Evolutionary conservation across 768 basidiomycete genomes (phyloP).

Genomic region (Lactarius trivialis): DNA sequence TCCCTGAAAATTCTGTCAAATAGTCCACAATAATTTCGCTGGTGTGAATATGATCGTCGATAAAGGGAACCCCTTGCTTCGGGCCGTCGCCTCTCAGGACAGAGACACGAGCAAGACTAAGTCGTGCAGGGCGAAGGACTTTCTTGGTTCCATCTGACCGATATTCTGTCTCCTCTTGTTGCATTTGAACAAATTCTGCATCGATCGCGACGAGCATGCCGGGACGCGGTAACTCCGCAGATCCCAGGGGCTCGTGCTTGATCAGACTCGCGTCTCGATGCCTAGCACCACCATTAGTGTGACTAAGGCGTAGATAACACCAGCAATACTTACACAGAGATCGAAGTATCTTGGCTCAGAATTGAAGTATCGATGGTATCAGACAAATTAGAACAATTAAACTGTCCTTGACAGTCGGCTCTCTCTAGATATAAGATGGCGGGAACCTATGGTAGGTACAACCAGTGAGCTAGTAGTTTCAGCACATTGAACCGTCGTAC

Average conservation of each 20-base stretch:
- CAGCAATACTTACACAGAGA: conserved; percentile 56
- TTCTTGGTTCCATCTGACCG: conserved; percentile 93
- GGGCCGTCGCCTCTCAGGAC: conserved; percentile 82
- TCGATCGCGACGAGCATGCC: conserved; percentile 93
- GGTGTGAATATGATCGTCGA: conserved; percentile 97
- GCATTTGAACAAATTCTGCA: conserved; percentile 96
- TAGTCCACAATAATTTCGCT: conserved; percentile 95
- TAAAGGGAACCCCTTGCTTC: conserved; percentile 82
- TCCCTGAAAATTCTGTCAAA: conserved; percentile 94
- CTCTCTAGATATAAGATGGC: conserved; percentile 89
- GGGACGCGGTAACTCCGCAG: conserved; percentile 73
- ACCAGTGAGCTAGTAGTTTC: not conserved
- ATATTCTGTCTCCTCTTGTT: conserved; percentile 96
- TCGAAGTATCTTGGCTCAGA: conserved; percentile 79
- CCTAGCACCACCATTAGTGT: conserved; percentile 34
- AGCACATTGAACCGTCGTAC: conserved; percentile 34
- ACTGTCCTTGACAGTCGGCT: conserved; percentile 44
- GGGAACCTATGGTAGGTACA: conserved; percentile 50
- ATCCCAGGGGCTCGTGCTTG: conserved; percentile 68
- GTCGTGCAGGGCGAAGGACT: conserved; percentile 82
- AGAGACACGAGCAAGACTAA: conserved; percentile 91
- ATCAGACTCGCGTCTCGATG: conserved; percentile 67
- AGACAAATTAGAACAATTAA: conserved; percentile 64
- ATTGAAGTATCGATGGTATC: conserved; percentile 65
- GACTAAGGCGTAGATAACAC: not conserved